Base-by-base conservation (phyloP, 2,329 filamentous ascomycete species). In the Fusarium lyarnte region DNA sequence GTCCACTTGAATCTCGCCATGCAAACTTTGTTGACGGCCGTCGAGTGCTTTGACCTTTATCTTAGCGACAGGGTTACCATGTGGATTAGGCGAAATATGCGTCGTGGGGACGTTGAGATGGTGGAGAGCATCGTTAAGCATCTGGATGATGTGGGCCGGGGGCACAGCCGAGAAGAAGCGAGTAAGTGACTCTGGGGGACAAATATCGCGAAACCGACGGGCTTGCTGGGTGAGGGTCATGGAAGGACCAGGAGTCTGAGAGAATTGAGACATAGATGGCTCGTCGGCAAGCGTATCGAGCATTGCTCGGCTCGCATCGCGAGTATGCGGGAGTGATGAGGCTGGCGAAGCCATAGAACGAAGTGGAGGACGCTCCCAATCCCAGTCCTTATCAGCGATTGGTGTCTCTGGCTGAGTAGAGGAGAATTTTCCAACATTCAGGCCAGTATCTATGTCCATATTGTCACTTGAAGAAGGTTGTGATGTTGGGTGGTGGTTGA, bases 141-240 rank as follows among this genome's bases (percentile, higher is more conserved):
- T 91, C 57, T 94, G 92, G 1, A 97, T 87, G 2, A 99, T 89
- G 63, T 95, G 88, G 19, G 88, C 84, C 10, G 94, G 85, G 3
- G 94, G 89, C 77, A 95, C 91, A 54, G 92, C 89, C 2, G 95
- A 98, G 82, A 96, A 95, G 87, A 99, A 99, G 63, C 95, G 92
- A 11, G 95, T 95, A 70, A 99, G 89, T 1, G 93, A 91, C 79
- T 97, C 93, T 12, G 92, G 87, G 0, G 96, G 97, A 46, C 98
- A 90, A 76, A 99, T 97, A 80, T 99, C 96, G 72, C 90, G 89
- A 86, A 98, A 99, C 47, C 89, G 90, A 35, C 93, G 92, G 7
- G 96, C 96, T 69, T 92, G 92, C 81, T 99, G 96, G 2, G 96
- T 99, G 43, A 97, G 88, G 47, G 90, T 93, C 69, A 97, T 84